Evolutionary conservation across 2,329 filamentous ascomycete species (phyloP), one percentile per base, ranked within the genome.

Genomic region (Colletotrichum gigasporum): DNA sequence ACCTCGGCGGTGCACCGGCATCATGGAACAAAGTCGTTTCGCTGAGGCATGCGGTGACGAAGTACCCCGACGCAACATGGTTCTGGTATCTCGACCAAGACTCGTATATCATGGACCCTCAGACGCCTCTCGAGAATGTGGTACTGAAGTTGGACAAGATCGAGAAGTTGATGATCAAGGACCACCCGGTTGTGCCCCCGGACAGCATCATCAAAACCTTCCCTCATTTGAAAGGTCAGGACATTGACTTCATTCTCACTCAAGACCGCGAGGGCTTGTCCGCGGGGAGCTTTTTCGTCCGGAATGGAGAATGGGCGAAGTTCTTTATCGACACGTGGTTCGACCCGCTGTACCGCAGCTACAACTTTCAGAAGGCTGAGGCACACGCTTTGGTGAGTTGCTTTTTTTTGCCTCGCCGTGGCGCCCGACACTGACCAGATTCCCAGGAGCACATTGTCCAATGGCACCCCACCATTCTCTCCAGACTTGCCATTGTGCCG

Each of bases 191-290:
- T 52, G 95, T 98, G 8, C 96, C 95, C 2, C 96, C 96, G 0
- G 93, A 97, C 79, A 97, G 93, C 79, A 94, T 99, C 71, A 98
- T 99, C 80, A 95, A 92, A 82, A 98, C 96, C 0, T 97, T 97
- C 74, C 82, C 86, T 14, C 90, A 97, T 73, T 82, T 97, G n/a
- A 89, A 88, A 67, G 90, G 89, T 34, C 84, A 91, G 44, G 87
- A 94, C 59, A 89, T 97, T 41, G 92, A 97, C 69, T 83, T 98
- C 12, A 85, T 97, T 37, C 76, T 97, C 35, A 91, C 92, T 6
- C 94, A 97, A 78, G 96, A 99, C 74, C 87, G 86, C 48, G 90
- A 92, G 34, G 94, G 95, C 5, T 75, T 99, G 55, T 88, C 88
- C 24, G 85, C 89, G 14, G 88, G 88, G 10, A 97, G 93, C 77